Evolutionary conservation across 2,329 filamentous ascomycete species (phyloP), one percentile per base, ranked within the genome.

Genomic region (Trichophyton equinum): DNA sequence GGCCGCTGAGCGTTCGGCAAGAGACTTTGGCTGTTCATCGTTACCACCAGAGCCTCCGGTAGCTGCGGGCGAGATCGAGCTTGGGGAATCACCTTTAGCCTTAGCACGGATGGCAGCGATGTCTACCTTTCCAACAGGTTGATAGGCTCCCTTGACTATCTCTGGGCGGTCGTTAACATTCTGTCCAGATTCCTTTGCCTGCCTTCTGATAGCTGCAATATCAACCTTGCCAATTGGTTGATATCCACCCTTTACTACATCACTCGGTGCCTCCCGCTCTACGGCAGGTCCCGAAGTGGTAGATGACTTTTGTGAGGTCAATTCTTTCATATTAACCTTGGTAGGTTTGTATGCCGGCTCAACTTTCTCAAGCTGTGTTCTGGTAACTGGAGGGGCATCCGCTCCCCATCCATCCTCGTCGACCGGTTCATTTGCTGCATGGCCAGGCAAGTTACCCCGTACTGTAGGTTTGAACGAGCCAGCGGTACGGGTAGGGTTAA

Each of bases 211-310:
- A 42, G 90, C 91, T 25, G 87, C 88, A 75, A 99, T 97, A 70
- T 99, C 91, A n/a, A 99, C 88, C 77, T 96, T 97, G 61, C 94
- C 94, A 67, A 99, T 79, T 20, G 94, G 94, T 72, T 96, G 90
- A 74, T 99, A 99, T 15, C 82, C 87, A 51, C 94, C 94, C 69
- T 77, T 88, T 58, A 97, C 85, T 20, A 96, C 82, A 70, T 91
- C 87, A 25, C 69, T 65, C 56, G 82, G 78, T 55, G 81, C 79
- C 72, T 59, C 77, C 73, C 60, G 80, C 77, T 69, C 82, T 18
- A n/a, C 49, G 11, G 57, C 44, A 84, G 9, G 65, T 51, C 49
- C 66, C 4, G 60, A 63, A 18, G 60, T 60, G 8, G 64, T 79
- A 65, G 88, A 81, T 67, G 81, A 81, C 65, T 84, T 85, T 72